These are phyloP conservation scores for Echinosophora koreensis DNA, from an alignment of 306 rosid species.

Conservation along the genomic window DNA sequence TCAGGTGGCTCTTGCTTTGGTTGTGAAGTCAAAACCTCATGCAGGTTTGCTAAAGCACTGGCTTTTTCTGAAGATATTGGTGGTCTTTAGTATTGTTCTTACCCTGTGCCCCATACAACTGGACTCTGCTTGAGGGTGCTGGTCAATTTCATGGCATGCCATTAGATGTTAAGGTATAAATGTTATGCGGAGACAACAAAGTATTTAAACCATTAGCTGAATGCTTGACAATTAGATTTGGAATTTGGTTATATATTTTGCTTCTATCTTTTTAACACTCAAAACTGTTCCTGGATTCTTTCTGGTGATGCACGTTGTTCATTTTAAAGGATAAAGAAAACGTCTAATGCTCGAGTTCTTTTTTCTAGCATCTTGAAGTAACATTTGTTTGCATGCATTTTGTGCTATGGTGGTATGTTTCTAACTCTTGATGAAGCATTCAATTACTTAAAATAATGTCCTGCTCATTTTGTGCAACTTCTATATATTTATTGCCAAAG, in stretches of 20 bases:
- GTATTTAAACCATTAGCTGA: not conserved
- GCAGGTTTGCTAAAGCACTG: slow-evolving; percentile 63
- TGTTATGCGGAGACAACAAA: not conserved
- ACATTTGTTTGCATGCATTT: slow-evolving; percentile 11
- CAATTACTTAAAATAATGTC: not conserved
- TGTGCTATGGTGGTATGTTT: slow-evolving; percentile 21
- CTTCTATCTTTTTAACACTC: slow-evolving; percentile 5
- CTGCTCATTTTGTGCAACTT: slow-evolving; percentile 1
- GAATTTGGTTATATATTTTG: not conserved
- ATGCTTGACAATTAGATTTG: slow-evolving; percentile 15
- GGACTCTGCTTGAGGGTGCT: slow-evolving; percentile 99
- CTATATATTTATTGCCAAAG: slow-evolving; percentile 5
- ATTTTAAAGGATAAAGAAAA: slow-evolving; percentile 98
- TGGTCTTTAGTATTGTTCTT: slow-evolving; percentile 74
- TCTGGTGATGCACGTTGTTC: slow-evolving; percentile 70
- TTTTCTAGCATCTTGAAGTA: slow-evolving; percentile 17
- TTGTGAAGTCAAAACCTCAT: slow-evolving; percentile 76
- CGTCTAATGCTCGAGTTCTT: slow-evolving; percentile 90
- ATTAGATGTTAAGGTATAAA: slow-evolving; percentile 81
- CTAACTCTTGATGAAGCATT: slow-evolving; percentile 15
- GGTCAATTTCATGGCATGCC: slow-evolving; percentile 99
- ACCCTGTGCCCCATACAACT: slow-evolving; percentile 82
- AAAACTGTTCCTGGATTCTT: slow-evolving; percentile 2
- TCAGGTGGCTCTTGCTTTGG: slow-evolving; percentile 96
- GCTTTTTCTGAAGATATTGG: slow-evolving; percentile 73